Evolutionary conservation across 2,329 filamentous ascomycete species (phyloP).

Genomic region (Monilinia fructigena): DNA sequence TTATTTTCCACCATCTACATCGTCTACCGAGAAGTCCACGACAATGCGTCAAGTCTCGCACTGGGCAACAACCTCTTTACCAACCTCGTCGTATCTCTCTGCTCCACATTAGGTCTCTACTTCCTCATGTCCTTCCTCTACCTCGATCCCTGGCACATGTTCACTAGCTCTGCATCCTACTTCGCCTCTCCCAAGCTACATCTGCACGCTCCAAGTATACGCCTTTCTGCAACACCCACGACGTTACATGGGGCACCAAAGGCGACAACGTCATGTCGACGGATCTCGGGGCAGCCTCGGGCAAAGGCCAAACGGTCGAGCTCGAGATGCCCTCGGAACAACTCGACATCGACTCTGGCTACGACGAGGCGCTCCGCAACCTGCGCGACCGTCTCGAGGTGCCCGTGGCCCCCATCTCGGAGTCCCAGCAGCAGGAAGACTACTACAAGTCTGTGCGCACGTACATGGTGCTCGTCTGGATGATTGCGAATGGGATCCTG

Average conservation of each 20-base stretch:
- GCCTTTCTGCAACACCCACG: constrained; percentile 99
- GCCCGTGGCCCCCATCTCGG: constrained; percentile 56
- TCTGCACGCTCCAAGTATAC: constrained; percentile 96
- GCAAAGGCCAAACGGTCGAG: constrained; percentile 74
- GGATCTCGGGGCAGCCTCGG: constrained; percentile 83
- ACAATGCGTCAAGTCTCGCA: constrained; percentile 47
- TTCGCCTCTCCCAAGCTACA: constrained; percentile 89
- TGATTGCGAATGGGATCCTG: constrained; percentile 85
- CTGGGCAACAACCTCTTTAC: constrained; percentile 90
- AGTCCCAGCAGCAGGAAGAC: constrained; percentile 90
- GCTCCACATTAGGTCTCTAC: constrained; percentile 88
- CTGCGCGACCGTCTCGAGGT: constrained; percentile 91
- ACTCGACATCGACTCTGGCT: constrained; percentile 95
- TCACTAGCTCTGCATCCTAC: constrained; percentile 88
- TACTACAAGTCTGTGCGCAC: constrained; percentile 97
- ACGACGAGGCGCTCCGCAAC: constrained; percentile 95
- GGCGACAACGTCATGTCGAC: constrained; percentile 94
- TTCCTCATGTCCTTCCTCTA: constrained; percentile 96
- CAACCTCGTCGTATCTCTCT: constrained; percentile 86
- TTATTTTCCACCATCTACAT: constrained; percentile 88
- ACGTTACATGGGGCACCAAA: constrained; percentile 98
- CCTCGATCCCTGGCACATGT: constrained; percentile 98
- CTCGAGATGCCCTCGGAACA: constrained; percentile 98
- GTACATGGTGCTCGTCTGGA: constrained; percentile 96
- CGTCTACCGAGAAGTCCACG: constrained; percentile 72